Conservation (phyloP, 2,329 filamentous ascomycete species). For the Hymenoscyphus albidus region DNA sequence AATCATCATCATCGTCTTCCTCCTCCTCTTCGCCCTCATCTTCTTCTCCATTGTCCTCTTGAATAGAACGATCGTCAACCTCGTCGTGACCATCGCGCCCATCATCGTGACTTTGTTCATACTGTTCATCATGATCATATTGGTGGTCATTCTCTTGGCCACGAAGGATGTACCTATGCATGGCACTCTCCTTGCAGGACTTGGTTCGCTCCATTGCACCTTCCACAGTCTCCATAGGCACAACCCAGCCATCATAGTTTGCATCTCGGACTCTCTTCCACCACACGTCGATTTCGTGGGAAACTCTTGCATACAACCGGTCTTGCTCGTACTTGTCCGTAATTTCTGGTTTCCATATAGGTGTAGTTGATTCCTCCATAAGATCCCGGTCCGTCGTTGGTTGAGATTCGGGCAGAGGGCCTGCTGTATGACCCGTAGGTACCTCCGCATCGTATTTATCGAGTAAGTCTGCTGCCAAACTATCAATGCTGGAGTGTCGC, state of each 20-base stretch:
- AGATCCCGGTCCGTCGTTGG: constrained; percentile 16
- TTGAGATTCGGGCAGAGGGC: constrained; percentile 25
- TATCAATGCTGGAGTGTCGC: constrained; percentile 56
- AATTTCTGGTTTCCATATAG: constrained; percentile 40
- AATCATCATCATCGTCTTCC: constrained; percentile 69
- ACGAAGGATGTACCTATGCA: constrained; percentile 44
- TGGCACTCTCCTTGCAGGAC: constrained; percentile 56
- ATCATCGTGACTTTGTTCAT: constrained; percentile 39
- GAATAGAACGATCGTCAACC: constrained; percentile 41
- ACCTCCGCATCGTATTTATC: constrained; percentile 46
- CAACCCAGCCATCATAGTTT: constrained; percentile 56
- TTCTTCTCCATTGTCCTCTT: constrained; percentile 44
- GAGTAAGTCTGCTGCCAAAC: constrained; percentile 51
- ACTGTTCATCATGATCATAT: constrained; percentile 50
- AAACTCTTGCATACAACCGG: constrained; percentile 55
- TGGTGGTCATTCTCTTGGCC: constrained; percentile 36
- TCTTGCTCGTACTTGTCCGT: constrained; percentile 57
- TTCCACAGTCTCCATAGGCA: constrained; percentile 57
- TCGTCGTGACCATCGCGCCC: constrained; percentile 42
- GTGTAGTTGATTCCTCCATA: constrained; percentile 28
- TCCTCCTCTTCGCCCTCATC: constrained; percentile 62
- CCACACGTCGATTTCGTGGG: constrained; percentile 62
- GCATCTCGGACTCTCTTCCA: constrained; percentile 58
- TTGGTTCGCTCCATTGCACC: constrained; percentile 55
- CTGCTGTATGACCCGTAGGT: constrained; percentile 34